Percentiles rank a stretch among this genome's conserved stretches.
Conservation (phyloP, 2,329 filamentous ascomycete species). For the Grosmannia clavigera region DNA sequence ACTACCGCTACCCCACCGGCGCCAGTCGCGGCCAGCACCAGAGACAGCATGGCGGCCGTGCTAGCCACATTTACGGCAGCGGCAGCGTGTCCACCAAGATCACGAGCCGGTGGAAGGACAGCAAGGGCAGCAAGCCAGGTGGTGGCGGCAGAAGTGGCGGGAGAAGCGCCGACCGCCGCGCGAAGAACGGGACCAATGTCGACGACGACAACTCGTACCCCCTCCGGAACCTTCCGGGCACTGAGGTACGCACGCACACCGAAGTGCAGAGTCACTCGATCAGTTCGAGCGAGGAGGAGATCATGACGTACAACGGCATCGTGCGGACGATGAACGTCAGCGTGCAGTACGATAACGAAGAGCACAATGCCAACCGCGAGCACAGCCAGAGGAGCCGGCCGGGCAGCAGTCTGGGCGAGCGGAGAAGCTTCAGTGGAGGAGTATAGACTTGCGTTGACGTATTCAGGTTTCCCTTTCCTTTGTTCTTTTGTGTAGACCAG, state of each 20-base stretch:
- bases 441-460: not conserved
- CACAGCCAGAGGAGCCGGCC: conserved; percentile 1
- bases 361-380: not conserved
- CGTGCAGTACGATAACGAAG: conserved; percentile 12
- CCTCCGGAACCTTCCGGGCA: conserved; percentile 14
- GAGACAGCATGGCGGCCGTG: not conserved
- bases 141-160: not conserved
- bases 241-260: conserved; percentile 15
- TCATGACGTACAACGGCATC: conserved; percentile 27
- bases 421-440: conserved; percentile 4
- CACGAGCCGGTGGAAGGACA: conserved; percentile 3
- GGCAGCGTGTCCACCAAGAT: conserved; percentile 8
- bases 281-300: conserved; percentile 24
- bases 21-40: not conserved
- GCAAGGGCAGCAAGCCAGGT: not conserved
- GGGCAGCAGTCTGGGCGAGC: conserved; percentile 6
- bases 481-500: not conserved
- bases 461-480: not conserved
- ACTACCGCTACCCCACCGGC: not conserved
- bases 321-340: conserved; percentile 22
- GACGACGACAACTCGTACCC: conserved; percentile 5
- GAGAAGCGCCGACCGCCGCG: not conserved
- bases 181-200: not conserved
- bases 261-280: conserved; percentile 22
- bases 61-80: conserved; percentile 4